Conservation (phyloP, 1,284 basidiomycete genomes). For the Mycena citricolor region DNA sequence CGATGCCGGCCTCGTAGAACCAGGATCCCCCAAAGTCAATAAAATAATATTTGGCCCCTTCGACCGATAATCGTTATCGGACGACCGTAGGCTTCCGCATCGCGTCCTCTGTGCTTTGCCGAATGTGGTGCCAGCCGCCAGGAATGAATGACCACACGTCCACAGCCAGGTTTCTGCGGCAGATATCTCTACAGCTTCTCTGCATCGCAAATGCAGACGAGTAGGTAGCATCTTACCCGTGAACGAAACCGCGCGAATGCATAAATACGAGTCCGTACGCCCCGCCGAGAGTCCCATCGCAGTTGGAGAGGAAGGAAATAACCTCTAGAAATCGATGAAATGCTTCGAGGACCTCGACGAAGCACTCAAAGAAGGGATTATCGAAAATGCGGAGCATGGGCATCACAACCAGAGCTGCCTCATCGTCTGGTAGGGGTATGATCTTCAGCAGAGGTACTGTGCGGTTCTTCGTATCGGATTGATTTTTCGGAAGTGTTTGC, state of each 20-base stretch:
- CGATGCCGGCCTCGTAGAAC: slow-evolving; percentile 5
- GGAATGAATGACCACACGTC: neutral
- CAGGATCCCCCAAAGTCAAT: slow-evolving; percentile 28
- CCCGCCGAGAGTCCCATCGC: neutral
- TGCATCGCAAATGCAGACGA: too few species aligned
- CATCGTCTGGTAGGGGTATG: slow-evolving; percentile 3
- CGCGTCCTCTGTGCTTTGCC: slow-evolving; percentile 12
- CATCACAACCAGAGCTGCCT: slow-evolving; percentile 1
- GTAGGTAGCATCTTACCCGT: too few species aligned
- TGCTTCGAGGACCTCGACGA: slow-evolving; percentile 25
- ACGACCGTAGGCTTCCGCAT: slow-evolving; percentile 19
- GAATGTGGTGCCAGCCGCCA: slow-evolving; percentile 7
- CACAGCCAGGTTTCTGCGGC: neutral
- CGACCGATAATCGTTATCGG: slow-evolving; percentile 24
- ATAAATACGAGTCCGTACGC: slow-evolving; percentile 28
- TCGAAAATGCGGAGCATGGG: slow-evolving; percentile 1
- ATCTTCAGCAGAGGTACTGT: slow-evolving; percentile 5
- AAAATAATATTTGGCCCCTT: slow-evolving; percentile 25
- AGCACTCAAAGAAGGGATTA: slow-evolving; percentile 18
- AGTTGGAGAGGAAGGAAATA: neutral
- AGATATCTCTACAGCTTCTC: neutral
- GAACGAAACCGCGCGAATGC: too few species aligned
- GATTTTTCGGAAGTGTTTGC: too few species aligned
- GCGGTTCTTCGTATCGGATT: too few species aligned
- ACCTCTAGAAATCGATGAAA: slow-evolving; percentile 26